These are phyloP conservation scores for Pachysandra terminalis DNA, from an alignment of 164 flowering plant species.

Conservation along the genomic window DNA sequence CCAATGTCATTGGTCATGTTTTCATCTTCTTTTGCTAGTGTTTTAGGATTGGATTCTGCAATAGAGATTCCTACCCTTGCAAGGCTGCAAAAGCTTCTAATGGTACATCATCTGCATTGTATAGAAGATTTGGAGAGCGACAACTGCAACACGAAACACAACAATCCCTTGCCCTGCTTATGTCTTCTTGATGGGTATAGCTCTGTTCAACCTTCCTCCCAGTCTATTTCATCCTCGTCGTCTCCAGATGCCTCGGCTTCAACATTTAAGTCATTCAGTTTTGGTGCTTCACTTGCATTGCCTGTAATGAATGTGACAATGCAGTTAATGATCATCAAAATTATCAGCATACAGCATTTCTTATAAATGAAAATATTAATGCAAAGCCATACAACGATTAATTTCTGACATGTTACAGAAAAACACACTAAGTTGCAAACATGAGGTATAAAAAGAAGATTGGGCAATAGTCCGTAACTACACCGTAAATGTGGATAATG, in stretches of 20 bases:
- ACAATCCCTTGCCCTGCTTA: not conserved
- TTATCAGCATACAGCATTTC: no score
- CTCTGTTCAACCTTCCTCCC: slow-evolving; percentile 32
- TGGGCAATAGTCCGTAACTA: no score
- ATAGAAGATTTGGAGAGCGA: not conserved
- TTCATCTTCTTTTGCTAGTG: no score
- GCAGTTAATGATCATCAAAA: not conserved
- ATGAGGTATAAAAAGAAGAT: no score
- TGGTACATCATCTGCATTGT: not conserved
- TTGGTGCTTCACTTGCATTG: slow-evolving; percentile 9
- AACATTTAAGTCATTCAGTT: slow-evolving; percentile 29
- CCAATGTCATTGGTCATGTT: no score
- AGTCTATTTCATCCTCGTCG: slow-evolving; percentile 40
- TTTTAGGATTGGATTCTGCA: no score
- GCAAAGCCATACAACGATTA: no score
- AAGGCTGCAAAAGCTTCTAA: not conserved
- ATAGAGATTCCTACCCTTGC: no score
- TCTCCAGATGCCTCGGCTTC: slow-evolving; percentile 29
- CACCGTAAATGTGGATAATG: no score
- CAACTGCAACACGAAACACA: not conserved
- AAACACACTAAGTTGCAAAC: no score
- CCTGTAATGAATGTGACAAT: slow-evolving; percentile 15
- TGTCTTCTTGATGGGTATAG: not conserved
- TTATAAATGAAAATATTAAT: no score
- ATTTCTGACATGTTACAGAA: no score